Base-by-base conservation (phyloP, 139 green algal genomes). In the Chloropicon primus region DNA sequence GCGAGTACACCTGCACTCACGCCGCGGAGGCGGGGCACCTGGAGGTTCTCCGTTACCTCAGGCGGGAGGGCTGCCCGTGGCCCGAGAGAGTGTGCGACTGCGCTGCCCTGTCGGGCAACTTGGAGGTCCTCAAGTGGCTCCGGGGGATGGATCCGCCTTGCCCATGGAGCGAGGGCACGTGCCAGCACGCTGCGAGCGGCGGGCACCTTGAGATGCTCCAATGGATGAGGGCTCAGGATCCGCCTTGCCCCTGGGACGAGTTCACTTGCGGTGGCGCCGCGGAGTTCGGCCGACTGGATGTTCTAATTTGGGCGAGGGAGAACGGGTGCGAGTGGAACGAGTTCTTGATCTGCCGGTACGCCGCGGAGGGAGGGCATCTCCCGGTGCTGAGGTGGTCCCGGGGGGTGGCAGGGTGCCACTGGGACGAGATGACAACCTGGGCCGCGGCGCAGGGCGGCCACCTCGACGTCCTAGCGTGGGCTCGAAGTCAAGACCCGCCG, bases 191-290 rank as follows among this genome's bases (percentile, higher is more conserved):
- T 2, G 73, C 73, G 24, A 5, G 2, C n/a, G 23, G 73, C 24
- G 73, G 74, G n/a, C 27, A 78, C 74, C 27, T 78, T 10, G 74
- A 78, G 26, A 41, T 78, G 73, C 73, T 76, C 2, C 2, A 2
- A 25, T 76, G 73, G 73, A 5, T 62, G 41, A 5, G 41, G 41
- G 5, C 41, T 17, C 41, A 17, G 41, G 41, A 62, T 62, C 41
- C 41, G 41, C 41, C 41, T 17, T 62, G 41, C 41, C 41, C 41
- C 10, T 17, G 5, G 41, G 25, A 72, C 74, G 27, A 72, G 26
- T 25, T 21, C 21, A 71, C 74, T 17, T 28, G 24, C 24, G 2
- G 17, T 21, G 24, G 74, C 26, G 74, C 74, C 27, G 74, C 74
- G 2, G 74, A 29, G 74, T n/a, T 28, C 74, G 74, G 74, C 27